Evolutionary conservation across 2,329 filamentous ascomycete species (phyloP).

Genomic region (Periconia macrospinosa): DNA sequence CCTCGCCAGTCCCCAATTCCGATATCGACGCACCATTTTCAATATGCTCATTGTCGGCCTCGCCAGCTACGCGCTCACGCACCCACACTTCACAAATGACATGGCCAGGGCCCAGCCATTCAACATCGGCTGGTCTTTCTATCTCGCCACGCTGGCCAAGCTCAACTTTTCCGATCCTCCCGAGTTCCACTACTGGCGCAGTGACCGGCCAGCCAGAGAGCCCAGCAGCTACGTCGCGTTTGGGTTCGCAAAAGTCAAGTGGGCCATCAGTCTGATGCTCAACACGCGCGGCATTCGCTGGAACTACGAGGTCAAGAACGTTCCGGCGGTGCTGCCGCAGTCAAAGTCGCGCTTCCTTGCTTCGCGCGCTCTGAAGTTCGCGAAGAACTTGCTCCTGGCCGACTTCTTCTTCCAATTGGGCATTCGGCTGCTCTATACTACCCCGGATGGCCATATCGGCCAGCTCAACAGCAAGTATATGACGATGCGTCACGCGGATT

Average conservation of each 20-base stretch:
- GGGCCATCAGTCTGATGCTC: conserved; percentile 8
- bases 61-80: conserved; percentile 1
- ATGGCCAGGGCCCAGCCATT: conserved; percentile 3
- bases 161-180: background rate
- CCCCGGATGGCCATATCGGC: background rate
- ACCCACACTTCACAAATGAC: conserved; percentile 3
- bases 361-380: background rate
- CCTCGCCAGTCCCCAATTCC: conserved; percentile 5
- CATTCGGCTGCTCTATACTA: background rate
- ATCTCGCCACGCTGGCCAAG: conserved; percentile 10
- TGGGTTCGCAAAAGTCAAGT: conserved; percentile 9
- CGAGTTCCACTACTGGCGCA: conserved; percentile 8
- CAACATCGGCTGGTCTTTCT: conserved; percentile 10
- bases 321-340: conserved; percentile 2
- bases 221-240: conserved; percentile 2
- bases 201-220: conserved; percentile 5
- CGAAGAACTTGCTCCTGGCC: conserved; percentile 4
- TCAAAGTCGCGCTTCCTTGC: conserved; percentile 3
- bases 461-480: conserved; percentile 7
- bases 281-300: conserved; percentile 11
- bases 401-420: conserved; percentile 7
- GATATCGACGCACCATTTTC: background rate
- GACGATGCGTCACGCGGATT: conserved; percentile 4
- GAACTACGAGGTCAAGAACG: conserved; percentile 14
- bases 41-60: conserved; percentile 2